These are phyloP conservation scores for Hyaloraphidium curvatum DNA, from an alignment of 192 early-diverging fungal genomes.

Conservation along the genomic window DNA sequence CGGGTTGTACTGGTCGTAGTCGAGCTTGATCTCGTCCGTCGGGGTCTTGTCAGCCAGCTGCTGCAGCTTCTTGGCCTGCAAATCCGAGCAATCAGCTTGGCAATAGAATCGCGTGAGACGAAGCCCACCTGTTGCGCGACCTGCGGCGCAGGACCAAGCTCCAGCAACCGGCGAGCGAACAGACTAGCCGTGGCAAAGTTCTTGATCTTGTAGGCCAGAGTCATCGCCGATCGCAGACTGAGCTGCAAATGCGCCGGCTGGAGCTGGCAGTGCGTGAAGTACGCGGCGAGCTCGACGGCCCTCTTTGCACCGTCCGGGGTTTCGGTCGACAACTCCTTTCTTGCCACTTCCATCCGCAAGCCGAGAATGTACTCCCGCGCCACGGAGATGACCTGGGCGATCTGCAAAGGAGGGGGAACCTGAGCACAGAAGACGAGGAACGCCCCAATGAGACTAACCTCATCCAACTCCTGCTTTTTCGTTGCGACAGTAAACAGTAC, in stretches of 20 bases:
- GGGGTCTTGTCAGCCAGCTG: conserved; percentile 25
- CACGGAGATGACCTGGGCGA: conserved; percentile 57
- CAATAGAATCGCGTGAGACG: neutral
- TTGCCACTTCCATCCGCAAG: conserved; percentile 59
- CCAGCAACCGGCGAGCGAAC: conserved; percentile 78
- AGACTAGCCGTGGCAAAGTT: conserved; percentile 70
- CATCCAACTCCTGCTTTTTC: conserved; percentile 42
- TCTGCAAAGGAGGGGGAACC: conserved; percentile 21
- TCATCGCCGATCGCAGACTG: conserved; percentile 72
- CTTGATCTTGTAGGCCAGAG: conserved; percentile 54
- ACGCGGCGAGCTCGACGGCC: conserved; percentile 75
- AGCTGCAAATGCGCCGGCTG: conserved; percentile 79
- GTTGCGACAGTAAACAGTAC: conserved; percentile 55
- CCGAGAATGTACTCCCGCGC: conserved; percentile 89
- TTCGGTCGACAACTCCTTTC: conserved; percentile 36
- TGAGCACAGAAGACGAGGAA: neutral
- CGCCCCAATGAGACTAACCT: conserved; percentile 25
- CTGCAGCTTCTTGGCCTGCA: conserved; percentile 11
- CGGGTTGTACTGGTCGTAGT: conserved; percentile 93
- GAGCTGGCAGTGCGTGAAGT: conserved; percentile 85
- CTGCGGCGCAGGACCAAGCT: conserved; percentile 58
- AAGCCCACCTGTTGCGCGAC: conserved; percentile 49
- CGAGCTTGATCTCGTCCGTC: conserved; percentile 55
- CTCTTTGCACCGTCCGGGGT: conserved; percentile 31
- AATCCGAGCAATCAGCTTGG: conserved; percentile 2